Base-by-base conservation (phyloP, 306 rosid genomes). In the Canavalia ensiformis region DNA sequence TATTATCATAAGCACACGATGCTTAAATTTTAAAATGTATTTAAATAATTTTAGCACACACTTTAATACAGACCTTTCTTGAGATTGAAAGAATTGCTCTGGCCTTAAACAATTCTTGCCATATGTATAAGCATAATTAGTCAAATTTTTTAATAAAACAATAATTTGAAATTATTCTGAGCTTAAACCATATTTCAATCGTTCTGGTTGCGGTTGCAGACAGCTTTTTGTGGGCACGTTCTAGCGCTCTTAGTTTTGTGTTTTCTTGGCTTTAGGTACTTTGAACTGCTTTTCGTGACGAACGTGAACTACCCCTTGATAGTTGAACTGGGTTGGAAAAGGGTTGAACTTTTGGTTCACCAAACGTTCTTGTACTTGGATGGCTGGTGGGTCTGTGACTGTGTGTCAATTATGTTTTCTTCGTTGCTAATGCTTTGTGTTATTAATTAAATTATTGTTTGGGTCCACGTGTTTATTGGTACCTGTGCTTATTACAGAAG, bases 311-410 rank as follows among this genome's bases (percentile, higher is more conserved):
- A n/a, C 34, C 18, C 18, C 72, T 62, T 54, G 25, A 57, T 49
- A n/a, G 68, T 56, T 54, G 73, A 76, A 84, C 33, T 74, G 68
- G 29, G 77, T 74, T 42, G 6, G 56, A 77, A 46, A 67, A 65
- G 42, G 66, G 60, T 74, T 78, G 72, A 78, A 60, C 75, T 86
- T 81, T 81, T 73, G 57, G 84, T 71, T 69, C 63, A 88, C 80
- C 89, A 75, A 88, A 81, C 85, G 12, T 86, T 86, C 89, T 75
- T 18, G 74, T 77, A 69, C 64, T 86, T 82, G 57, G 42, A 58
- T 75, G 85, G 55, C 83, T 42, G 83, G 68, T 84, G 74, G 86
- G 59, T 46, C 41, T 68, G 29, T 7, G 74, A 46, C 41, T 68
- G 29, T 7, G 74, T 69, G 58, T 58, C 39, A 54, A 68, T 68